Conservation (phyloP, 179 eudicot species). For the Vitellaria paradoxa region DNA sequence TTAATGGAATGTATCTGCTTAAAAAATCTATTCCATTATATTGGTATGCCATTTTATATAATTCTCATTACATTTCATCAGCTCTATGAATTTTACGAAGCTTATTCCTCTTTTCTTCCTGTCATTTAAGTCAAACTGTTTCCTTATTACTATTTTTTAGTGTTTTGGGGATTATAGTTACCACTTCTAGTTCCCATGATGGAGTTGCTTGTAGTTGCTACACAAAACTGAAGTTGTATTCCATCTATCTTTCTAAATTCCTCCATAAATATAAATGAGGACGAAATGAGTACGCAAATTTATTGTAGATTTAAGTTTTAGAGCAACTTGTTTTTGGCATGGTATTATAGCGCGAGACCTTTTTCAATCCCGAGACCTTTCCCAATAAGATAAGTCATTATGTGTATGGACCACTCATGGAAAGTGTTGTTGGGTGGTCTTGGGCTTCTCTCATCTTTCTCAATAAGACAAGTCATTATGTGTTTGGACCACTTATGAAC, state of each 20-base stretch:
- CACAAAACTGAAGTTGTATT: too few species aligned
- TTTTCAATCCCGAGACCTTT: not conserved
- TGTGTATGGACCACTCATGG: not conserved
- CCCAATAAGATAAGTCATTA: not conserved
- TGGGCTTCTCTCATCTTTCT: not conserved
- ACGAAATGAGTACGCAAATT: too few species aligned
- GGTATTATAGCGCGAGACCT: too few species aligned
- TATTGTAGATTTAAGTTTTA: too few species aligned
- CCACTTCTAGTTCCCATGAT: too few species aligned
- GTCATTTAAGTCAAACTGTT: too few species aligned
- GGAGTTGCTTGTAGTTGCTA: too few species aligned
- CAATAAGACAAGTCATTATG: not conserved
- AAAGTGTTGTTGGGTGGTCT: not conserved
- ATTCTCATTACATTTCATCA: not conserved
- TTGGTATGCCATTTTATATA: not conserved
- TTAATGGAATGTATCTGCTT: not conserved
- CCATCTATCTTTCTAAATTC: too few species aligned
- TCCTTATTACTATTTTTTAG: too few species aligned
- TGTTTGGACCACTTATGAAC: not conserved
- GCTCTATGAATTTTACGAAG: not conserved
- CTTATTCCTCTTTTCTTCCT: not conserved
- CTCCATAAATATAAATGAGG: too few species aligned
- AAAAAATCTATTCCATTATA: not conserved
- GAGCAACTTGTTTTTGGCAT: too few species aligned
- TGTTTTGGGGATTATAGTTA: too few species aligned